Base-by-base conservation (phyloP, 208 protist genomes). In the Crithidia thermophila region DNA sequence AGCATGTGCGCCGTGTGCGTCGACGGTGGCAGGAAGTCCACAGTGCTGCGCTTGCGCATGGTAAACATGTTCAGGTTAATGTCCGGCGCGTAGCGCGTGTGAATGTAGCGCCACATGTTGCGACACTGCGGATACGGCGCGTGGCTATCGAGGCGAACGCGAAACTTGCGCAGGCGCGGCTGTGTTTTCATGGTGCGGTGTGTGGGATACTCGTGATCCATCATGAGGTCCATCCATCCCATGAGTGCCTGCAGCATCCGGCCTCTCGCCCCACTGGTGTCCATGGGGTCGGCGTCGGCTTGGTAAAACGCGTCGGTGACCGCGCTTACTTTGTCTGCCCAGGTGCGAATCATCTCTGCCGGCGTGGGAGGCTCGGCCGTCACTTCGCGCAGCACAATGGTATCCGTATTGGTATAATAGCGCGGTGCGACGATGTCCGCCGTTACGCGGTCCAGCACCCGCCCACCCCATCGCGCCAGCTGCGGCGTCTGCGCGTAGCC, bases 21-120 rank as follows among this genome's bases (percentile, higher is more conserved):
- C 20, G 62, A 67, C 25, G 62, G 62, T 10, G 62, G 62, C 23
- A 67, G 30, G 13, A 67, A 20, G 50, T 67, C 62, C 8, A 51
- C 6, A 9, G 50, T 59, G 28, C 50, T 34, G 23, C 62, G 62
- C 18, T 25, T 58, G 20, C 50, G 47, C 50, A 28, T 34, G 16
- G 59, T 23, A 28, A 67, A 39, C 62, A 67, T 67, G 62, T 67
- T 67, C 7, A 59, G 50, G 16, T 67, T 67, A 8, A 67, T 36
- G 20, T 67, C 62, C 0, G 62, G 62, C 8, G 62, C 39, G 46
- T 67, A 67, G 62, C 50, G 62, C 39, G 46, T 67, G 62, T 67
- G 62, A 27, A 67, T 67, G 50, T 67, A 67, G 30, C 37, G 1
- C 62, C 62, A 67, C 62, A 67, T 67, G 47, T 67, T 67, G 50